phyloP scores from a whole-genome alignment of 805 yeast species.

The Tetrapisispora namnaoensis region DNA sequence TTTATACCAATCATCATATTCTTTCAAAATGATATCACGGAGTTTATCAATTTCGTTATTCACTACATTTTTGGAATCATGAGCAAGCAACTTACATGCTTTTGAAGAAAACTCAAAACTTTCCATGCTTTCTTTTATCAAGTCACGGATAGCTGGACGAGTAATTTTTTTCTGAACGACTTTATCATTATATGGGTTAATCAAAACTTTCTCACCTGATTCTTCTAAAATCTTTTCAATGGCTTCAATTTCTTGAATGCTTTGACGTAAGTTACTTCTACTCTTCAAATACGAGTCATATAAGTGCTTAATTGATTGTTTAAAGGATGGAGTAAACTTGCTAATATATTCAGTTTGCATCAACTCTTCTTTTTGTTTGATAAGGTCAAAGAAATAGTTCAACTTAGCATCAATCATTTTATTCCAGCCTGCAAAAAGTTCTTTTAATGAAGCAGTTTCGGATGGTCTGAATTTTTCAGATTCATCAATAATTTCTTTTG shows the following conservation, averaged over 20 bases:
- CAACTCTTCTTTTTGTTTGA: not conserved
- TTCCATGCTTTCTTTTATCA: not conserved
- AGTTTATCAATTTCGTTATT: not conserved
- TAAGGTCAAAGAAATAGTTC: not conserved
- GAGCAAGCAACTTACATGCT: too few species aligned
- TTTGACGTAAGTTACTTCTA: not conserved
- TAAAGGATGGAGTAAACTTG: not conserved
- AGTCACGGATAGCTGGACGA: not conserved
- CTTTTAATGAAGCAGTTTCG: not conserved
- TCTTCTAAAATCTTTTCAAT: not conserved
- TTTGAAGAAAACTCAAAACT: not conserved
- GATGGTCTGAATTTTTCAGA: not conserved
- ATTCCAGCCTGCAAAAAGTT: not conserved
- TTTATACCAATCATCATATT: conserved; percentile 1
- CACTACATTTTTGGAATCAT: not conserved
- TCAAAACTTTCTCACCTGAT: not conserved
- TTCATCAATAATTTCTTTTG: not conserved
- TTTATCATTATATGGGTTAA: not conserved
- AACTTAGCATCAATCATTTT: conserved; percentile 4
- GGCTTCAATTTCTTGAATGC: not conserved
- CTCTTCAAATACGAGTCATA: not conserved
- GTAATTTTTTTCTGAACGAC: not conserved
- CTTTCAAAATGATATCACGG: not conserved
- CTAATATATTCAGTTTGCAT: not conserved
- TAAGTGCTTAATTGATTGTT: not conserved